Conservation (phyloP, 177 flowering plant species). For the Vitis hybrid region DNA sequence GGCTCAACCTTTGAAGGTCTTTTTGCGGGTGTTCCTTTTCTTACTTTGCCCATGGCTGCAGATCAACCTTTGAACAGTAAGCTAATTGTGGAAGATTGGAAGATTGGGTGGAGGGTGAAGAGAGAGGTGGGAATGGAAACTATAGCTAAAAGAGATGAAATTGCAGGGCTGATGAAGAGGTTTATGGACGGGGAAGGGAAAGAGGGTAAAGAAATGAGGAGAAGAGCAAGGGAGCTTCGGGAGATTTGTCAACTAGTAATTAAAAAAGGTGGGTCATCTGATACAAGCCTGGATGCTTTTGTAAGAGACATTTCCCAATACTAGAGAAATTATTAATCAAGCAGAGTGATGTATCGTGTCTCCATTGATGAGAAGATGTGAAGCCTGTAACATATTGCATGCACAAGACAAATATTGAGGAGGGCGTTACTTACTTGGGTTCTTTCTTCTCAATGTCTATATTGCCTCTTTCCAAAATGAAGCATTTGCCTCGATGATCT, state of each 20-base stretch:
- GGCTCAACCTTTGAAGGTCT: conserved; percentile 29
- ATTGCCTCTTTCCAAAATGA: too few species aligned
- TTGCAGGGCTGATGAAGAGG: conserved; percentile 14
- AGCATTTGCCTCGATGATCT: too few species aligned
- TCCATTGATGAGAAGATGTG: too few species aligned
- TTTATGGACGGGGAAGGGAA: conserved; percentile 27
- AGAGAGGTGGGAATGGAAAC: conserved; percentile 2
- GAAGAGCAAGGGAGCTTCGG: conserved; percentile 14
- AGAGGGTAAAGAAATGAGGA: conserved; percentile 19
- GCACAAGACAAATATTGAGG: too few species aligned
- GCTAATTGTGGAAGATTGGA: conserved; percentile 41
- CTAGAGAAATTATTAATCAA: background rate
- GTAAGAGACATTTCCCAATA: conserved; percentile 8
- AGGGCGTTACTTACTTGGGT: too few species aligned
- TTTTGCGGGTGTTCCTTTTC: conserved; percentile 38
- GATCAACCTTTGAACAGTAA: conserved; percentile 35
- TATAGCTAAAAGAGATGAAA: conserved; percentile 18
- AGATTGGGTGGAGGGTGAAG: conserved; percentile 35
- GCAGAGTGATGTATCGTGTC: too few species aligned
- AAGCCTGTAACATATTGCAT: too few species aligned
- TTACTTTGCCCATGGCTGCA: conserved; percentile 28
- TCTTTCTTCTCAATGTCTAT: too few species aligned
- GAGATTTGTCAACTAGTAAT: conserved; percentile 20
- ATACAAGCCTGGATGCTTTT: conserved; percentile 17
- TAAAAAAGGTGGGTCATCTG: conserved; percentile 23